These are phyloP conservation scores for Rosellinia necatrix DNA, from an alignment of 2,329 filamentous ascomycete genomes.

Conservation along the genomic window DNA sequence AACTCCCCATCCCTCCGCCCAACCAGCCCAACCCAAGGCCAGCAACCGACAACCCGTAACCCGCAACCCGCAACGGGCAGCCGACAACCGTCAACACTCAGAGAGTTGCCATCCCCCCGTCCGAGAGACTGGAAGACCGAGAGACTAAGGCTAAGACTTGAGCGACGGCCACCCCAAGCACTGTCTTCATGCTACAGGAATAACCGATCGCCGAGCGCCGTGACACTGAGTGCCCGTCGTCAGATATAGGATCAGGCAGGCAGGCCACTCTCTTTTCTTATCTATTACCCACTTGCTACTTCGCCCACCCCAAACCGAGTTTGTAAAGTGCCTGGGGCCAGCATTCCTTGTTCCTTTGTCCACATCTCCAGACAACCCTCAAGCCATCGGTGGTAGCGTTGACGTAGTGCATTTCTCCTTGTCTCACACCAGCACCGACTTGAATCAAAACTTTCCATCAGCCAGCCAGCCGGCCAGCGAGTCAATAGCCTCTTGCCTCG, in stretches of 20 bases:
- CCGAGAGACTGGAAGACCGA: not conserved
- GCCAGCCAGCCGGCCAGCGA: not conserved
- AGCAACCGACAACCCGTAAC: not conserved
- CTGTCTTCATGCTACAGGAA: conserved; percentile 5
- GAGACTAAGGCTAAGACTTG: not conserved
- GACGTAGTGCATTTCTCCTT: conserved; percentile 4
- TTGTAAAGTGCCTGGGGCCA: conserved; percentile 29
- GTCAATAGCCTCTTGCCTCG: not conserved
- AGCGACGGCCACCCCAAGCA: too few species aligned
- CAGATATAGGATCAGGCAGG: conserved; percentile 25
- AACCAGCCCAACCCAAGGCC: not conserved
- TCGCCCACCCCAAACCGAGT: conserved; percentile 27
- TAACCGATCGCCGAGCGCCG: conserved; percentile 20
- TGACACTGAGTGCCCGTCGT: conserved; percentile 20
- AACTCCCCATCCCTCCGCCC: not conserved
- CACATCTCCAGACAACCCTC: conserved; percentile 3
- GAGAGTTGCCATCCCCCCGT: conserved; percentile 5
- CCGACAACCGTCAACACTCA: not conserved
- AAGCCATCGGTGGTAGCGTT: not conserved
- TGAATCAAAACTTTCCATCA: not conserved
- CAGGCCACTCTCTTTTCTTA: conserved; percentile 32
- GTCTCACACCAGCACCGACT: conserved; percentile 1
- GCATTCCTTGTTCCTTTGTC: conserved; percentile 17
- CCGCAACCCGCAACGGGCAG: too few species aligned
- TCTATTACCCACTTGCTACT: conserved; percentile 21